phyloP scores from a whole-genome alignment of 345 rosid genomes.

The Eucalyptus erythrocorys region DNA sequence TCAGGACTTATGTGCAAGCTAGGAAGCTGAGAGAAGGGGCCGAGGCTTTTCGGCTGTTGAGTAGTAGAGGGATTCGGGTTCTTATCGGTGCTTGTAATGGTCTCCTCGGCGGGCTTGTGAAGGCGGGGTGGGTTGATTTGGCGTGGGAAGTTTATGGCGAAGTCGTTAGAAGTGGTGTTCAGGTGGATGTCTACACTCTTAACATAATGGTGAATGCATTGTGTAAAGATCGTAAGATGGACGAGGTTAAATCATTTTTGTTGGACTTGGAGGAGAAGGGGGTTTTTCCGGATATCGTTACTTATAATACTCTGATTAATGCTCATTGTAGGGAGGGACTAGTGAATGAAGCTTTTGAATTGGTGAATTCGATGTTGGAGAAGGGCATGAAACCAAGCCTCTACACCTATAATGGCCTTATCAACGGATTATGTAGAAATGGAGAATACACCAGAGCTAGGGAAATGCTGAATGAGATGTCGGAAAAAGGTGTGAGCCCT shows the following conservation, averaged over 20 bases:
- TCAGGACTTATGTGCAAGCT: slow-evolving; percentile 71
- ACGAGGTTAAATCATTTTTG: slow-evolving; percentile 26
- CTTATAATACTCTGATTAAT: slow-evolving; percentile 60
- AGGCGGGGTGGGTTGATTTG: slow-evolving; percentile 52
- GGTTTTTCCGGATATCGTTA: slow-evolving; percentile 50
- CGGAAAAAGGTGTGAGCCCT: slow-evolving; percentile 37
- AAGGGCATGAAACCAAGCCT: slow-evolving; percentile 61
- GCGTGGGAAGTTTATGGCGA: slow-evolving; percentile 37
- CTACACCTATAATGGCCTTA: slow-evolving; percentile 50
- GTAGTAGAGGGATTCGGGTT: slow-evolving; percentile 26
- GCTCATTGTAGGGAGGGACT: slow-evolving; percentile 53
- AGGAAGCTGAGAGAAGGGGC: slow-evolving; percentile 65
- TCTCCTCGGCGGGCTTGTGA: slow-evolving; percentile 65
- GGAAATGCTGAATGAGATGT: slow-evolving; percentile 49
- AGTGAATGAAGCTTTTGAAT: slow-evolving; percentile 47
- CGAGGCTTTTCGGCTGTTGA: slow-evolving; percentile 18
- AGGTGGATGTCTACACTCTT: slow-evolving; percentile 31
- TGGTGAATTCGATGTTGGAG: slow-evolving; percentile 40
- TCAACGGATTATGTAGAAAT: slow-evolving; percentile 54
- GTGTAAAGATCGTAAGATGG: slow-evolving; percentile 61
- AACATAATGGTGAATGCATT: slow-evolving; percentile 86
- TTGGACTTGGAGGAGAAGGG: slow-evolving; percentile 42
- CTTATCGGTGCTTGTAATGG: slow-evolving; percentile 57
- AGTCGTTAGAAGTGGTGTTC: slow-evolving; percentile 17
- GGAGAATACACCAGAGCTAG: slow-evolving; percentile 46